Conservation (phyloP, 2,329 filamentous ascomycete genomes). For the Xylaria sp. region DNA sequence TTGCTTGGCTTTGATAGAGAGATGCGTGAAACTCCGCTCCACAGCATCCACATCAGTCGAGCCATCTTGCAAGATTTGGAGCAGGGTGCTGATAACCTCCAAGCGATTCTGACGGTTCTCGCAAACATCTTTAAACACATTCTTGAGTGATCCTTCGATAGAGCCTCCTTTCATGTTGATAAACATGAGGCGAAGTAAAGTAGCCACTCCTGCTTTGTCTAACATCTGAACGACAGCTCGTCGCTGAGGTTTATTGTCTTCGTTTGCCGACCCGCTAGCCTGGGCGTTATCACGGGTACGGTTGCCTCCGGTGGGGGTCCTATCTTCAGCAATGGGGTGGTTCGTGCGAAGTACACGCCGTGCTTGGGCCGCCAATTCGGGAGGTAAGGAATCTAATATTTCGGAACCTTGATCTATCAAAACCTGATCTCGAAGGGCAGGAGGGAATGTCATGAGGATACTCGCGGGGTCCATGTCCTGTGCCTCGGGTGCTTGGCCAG, state of each 20-base stretch:
- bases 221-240: conserved; percentile 93
- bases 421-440: conserved; percentile 81
- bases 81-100: conserved; percentile 89
- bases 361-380: conserved; percentile 85
- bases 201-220: conserved; percentile 93
- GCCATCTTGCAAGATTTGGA: conserved; percentile 94
- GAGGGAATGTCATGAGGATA: conserved; percentile 89
- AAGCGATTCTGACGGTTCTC: conserved; percentile 95
- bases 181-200: conserved; percentile 97
- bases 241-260: conserved; percentile 70
- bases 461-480: conserved; percentile 89
- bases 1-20: conserved; percentile 89
- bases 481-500: conserved; percentile 56
- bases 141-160: conserved; percentile 81
- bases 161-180: conserved; percentile 84
- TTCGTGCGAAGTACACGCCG: conserved; percentile 65
- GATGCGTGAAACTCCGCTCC: conserved; percentile 91
- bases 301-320: conserved; percentile 46
- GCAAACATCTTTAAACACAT: conserved; percentile 88
- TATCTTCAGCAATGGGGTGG: conserved; percentile 46
- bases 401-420: conserved; percentile 92
- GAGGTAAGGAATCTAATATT: conserved; percentile 80
- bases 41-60: conserved; percentile 92
- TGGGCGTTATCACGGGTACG: conserved; percentile 34
- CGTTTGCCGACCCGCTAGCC: conserved; percentile 36